phyloP scores from a whole-genome alignment of 2,329 filamentous ascomycete genomes.

The Pseudocercospora pini-densiflorae region DNA sequence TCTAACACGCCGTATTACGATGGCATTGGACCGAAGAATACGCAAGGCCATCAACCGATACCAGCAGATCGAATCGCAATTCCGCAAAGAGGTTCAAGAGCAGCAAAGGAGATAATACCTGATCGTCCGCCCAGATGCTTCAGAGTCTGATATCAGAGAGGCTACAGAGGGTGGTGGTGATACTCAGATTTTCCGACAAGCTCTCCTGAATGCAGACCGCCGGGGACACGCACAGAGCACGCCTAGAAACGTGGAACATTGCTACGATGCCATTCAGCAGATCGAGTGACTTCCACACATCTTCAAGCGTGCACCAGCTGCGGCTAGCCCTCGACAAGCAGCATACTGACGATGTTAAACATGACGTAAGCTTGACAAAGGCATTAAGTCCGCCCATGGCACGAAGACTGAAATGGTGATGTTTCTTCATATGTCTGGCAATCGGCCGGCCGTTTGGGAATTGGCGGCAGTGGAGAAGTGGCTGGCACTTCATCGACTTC shows the following conservation, averaged over 20 bases:
- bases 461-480: no score
- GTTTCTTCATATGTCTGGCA: slow-evolving; percentile 59
- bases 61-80: slow-evolving; percentile 78
- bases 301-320: no score
- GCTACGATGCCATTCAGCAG: slow-evolving; percentile 86
- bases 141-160: slow-evolving; percentile 74
- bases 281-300: no score
- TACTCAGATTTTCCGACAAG: slow-evolving; percentile 85
- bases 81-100: slow-evolving; percentile 77
- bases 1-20: no score
- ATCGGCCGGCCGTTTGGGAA: slow-evolving; percentile 36
- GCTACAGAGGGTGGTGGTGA: slow-evolving; percentile 74
- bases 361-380: slow-evolving; percentile 72
- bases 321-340: no score
- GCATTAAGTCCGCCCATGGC: slow-evolving; percentile 69
- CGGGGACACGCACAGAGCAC: slow-evolving; percentile 80
- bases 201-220: slow-evolving; percentile 79
- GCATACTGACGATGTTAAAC: slow-evolving; percentile 67
- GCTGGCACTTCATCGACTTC: no score
- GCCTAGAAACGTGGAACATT: slow-evolving; percentile 77
- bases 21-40: slow-evolving; percentile 74
- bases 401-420: slow-evolving; percentile 82
- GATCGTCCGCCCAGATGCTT: slow-evolving; percentile 74
- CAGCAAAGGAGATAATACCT: slow-evolving; percentile 89
- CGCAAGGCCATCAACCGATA: slow-evolving; percentile 82